Percentiles rank a stretch among this genome's conserved stretches.
Conservation (phyloP, 2,329 filamentous ascomycete genomes). For the Sporothrix dimorphospora region DNA sequence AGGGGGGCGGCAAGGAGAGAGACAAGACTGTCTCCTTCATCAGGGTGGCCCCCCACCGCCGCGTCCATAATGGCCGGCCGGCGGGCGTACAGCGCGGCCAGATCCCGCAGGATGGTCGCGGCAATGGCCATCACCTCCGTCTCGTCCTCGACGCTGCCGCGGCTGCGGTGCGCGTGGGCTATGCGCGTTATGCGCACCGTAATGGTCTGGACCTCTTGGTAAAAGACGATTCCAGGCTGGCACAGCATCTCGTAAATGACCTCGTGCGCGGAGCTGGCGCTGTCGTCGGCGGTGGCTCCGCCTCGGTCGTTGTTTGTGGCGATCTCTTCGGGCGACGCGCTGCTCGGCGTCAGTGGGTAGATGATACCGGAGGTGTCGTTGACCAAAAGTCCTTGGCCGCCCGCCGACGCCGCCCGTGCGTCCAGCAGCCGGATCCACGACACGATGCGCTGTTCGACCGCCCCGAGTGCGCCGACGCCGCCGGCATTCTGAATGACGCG, state of each 20-base stretch:
- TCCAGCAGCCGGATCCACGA: conserved; percentile 5
- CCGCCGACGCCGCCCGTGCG: not conserved
- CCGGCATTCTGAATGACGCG: not conserved
- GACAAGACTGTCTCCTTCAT: not conserved
- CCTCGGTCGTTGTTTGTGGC: not conserved
- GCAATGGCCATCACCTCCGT: conserved; percentile 21
- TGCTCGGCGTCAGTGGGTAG: not conserved
- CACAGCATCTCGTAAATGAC: conserved; percentile 1
- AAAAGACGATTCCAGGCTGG: conserved; percentile 2
- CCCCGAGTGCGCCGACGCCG: not conserved
- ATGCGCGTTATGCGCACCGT: conserved; percentile 10
- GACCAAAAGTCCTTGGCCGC: not conserved
- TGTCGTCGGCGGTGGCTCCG: not conserved
- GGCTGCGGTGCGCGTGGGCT: conserved; percentile 9
- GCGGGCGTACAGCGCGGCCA: not conserved
- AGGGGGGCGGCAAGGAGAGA: not conserved
- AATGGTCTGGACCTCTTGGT: conserved; percentile 9
- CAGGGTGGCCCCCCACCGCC: not conserved
- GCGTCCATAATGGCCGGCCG: conserved; percentile 8
- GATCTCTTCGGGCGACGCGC: not conserved
- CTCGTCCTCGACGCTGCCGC: conserved; percentile 14
- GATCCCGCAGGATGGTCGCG: not conserved
- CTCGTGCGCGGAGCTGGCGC: not conserved
- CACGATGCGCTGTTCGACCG: not conserved
- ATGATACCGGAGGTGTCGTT: not conserved